Evolutionary conservation across 2,329 filamentous ascomycete genomes (phyloP).

Genomic region (Fusarium pseudonygamai): DNA sequence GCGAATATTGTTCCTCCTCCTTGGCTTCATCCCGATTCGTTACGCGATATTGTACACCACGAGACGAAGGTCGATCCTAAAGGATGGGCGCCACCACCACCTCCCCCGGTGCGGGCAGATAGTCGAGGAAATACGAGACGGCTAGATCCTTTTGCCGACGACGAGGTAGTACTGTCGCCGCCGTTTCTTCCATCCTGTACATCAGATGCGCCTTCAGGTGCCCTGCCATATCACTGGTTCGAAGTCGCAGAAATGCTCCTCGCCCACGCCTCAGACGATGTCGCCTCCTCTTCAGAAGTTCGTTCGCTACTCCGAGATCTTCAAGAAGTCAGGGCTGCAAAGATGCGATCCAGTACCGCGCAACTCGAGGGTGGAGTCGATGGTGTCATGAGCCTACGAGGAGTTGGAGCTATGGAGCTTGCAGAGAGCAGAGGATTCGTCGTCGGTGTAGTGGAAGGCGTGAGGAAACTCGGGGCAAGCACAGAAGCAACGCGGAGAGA

Average conservation of each 20-base stretch:
- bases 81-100: conserved; percentile 81
- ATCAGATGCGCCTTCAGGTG: conserved; percentile 71
- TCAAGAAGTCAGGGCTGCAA: conserved; percentile 87
- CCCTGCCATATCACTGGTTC: conserved; percentile 94
- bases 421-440: conserved; percentile 88
- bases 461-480: conserved; percentile 84
- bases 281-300: conserved; percentile 77
- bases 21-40: conserved; percentile 83
- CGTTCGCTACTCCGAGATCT: conserved; percentile 81
- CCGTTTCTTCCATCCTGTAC: conserved; percentile 85
- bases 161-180: conserved; percentile 62
- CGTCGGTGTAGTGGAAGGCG: conserved; percentile 84
- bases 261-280: conserved; percentile 84
- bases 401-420: conserved; percentile 93
- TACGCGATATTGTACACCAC: conserved; percentile 79
- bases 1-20: conserved; percentile 92
- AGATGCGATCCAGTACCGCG: conserved; percentile 80
- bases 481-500: conserved; percentile 81
- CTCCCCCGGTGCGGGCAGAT: conserved; percentile 65
- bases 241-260: conserved; percentile 90
- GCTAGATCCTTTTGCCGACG: conserved; percentile 40
- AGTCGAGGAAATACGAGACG: conserved; percentile 54
- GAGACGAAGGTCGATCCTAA: conserved; percentile 78
- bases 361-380: conserved; percentile 76
- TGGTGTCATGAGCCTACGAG: conserved; percentile 73